phyloP scores from a whole-genome alignment of 2,329 filamentous ascomycete species.

The Xylaria sp. region DNA sequence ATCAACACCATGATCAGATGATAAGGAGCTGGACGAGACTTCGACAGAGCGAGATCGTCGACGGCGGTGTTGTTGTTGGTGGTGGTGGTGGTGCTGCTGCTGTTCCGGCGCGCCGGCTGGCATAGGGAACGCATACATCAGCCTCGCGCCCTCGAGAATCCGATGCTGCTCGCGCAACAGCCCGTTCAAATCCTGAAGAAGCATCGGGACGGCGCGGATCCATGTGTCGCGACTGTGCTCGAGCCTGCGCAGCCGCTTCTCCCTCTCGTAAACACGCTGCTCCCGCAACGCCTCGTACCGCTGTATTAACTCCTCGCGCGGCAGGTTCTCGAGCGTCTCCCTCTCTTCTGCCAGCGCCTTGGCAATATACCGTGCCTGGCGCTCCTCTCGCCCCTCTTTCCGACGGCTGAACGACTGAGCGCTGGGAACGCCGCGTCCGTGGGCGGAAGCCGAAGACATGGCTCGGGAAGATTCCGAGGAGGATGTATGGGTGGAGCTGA shows the following conservation, averaged over 20 bases:
- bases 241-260: slow-evolving; percentile 57
- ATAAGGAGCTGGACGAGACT: slow-evolving; percentile 9
- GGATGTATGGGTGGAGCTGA: slow-evolving; percentile 23
- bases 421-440: slow-evolving; percentile 5
- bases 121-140: slow-evolving; percentile 8
- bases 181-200: slow-evolving; percentile 57
- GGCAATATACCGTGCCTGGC: slow-evolving; percentile 44
- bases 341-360: slow-evolving; percentile 41
- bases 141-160: slow-evolving; percentile 41
- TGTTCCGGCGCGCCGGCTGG: slow-evolving; percentile 8
- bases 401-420: slow-evolving; percentile 34
- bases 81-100: slow-evolving; percentile 1
- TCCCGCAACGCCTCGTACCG: slow-evolving; percentile 56
- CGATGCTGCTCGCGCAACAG: slow-evolving; percentile 47
- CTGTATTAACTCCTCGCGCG: slow-evolving; percentile 49
- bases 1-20: slow-evolving; percentile 11
- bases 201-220: slow-evolving; percentile 56
- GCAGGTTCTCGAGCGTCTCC: slow-evolving; percentile 39
- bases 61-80: background rate
- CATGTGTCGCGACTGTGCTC: slow-evolving; percentile 60
- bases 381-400: slow-evolving; percentile 34
- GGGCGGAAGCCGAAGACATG: slow-evolving; percentile 18
- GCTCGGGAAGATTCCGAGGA: slow-evolving; percentile 27
- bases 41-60: slow-evolving; percentile 30
- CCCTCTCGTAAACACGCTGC: slow-evolving; percentile 58